Percentiles rank a stretch among this genome's conserved stretches.
Evolutionary conservation across 257 asterid genomes (phyloP).

Genomic region (Fraxinus pennsylvanica): DNA sequence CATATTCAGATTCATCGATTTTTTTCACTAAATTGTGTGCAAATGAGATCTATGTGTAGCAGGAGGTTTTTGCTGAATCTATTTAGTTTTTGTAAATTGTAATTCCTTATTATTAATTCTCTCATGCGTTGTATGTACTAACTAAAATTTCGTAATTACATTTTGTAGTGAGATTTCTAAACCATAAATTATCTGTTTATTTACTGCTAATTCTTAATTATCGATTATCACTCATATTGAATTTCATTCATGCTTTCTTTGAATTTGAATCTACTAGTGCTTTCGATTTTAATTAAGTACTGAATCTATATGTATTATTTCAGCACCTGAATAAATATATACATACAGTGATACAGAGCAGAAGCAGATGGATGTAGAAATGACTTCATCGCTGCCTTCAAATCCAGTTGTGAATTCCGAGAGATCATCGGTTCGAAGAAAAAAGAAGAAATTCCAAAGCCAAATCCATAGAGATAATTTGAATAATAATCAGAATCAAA

Average conservation of each 20-base stretch:
- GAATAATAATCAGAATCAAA: neutral
- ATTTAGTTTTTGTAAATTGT: neutral
- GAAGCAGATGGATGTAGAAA: neutral
- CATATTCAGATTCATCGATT: neutral
- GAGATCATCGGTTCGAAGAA: conserved; percentile 42
- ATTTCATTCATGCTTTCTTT: conserved; percentile 7
- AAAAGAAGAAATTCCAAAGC: conserved; percentile 35
- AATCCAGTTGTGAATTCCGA: conserved; percentile 52
- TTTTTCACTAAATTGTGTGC: too few species aligned
- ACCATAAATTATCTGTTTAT: neutral
- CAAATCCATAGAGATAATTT: conserved; percentile 27
- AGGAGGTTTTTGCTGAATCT: neutral
- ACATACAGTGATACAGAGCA: too few species aligned
- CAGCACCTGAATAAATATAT: neutral
- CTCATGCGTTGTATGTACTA: neutral
- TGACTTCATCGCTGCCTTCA: conserved; percentile 41
- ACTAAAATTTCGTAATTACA: neutral
- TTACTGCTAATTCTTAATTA: neutral
- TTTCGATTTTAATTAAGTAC: conserved; percentile 24
- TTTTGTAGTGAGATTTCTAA: neutral
- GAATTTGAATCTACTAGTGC: conserved; percentile 27
- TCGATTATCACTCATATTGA: neutral
- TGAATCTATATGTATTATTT: conserved; percentile 46
- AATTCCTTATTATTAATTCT: neutral
- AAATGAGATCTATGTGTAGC: neutral